Percentiles rank a stretch among this genome's conserved stretches.
These are phyloP conservation scores for Blakeslea trispora DNA, from an alignment of 371 early-diverging fungal genomes.

Conservation along the genomic window DNA sequence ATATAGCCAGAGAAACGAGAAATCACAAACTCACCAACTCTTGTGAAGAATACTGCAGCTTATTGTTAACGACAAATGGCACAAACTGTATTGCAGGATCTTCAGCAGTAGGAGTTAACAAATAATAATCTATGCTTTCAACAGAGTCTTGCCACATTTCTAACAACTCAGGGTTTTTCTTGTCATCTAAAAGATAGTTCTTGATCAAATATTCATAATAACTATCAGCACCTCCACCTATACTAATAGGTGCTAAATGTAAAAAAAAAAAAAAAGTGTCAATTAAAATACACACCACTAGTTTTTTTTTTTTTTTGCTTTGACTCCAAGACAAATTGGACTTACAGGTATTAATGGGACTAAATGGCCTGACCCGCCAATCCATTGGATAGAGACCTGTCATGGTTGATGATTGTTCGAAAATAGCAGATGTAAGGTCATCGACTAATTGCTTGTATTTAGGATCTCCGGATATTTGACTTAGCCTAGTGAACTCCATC, in stretches of 20 bases:
- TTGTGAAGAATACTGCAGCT: slow-evolving; percentile 23
- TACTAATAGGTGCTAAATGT: slow-evolving; percentile 32
- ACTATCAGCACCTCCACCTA: slow-evolving; percentile 74
- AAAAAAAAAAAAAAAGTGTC: neutral
- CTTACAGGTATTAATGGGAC: slow-evolving; percentile 26
- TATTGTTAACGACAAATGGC: slow-evolving; percentile 28
- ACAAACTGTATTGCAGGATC: slow-evolving; percentile 38
- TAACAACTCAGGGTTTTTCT: slow-evolving; percentile 35
- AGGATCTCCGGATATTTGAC: slow-evolving; percentile 66
- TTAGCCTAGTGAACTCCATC: slow-evolving; percentile 82
- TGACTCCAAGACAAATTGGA: too few relatives aligned
- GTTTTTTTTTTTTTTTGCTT: too few relatives aligned
- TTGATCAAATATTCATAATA: slow-evolving; percentile 86
- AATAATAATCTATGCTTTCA: slow-evolving; percentile 43
- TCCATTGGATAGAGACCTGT: slow-evolving; percentile 58
- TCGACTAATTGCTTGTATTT: slow-evolving; percentile 54
- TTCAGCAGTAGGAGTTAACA: slow-evolving; percentile 36
- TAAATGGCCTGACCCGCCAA: slow-evolving; percentile 32
- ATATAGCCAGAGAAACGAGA: neutral
- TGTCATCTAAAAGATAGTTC: slow-evolving; percentile 58
- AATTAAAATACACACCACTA: too few relatives aligned
- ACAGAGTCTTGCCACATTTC: slow-evolving; percentile 37
- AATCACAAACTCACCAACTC: slow-evolving; percentile 30
- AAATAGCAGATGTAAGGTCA: slow-evolving; percentile 49
- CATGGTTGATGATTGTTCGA: slow-evolving; percentile 34